Percentiles rank a stretch among this genome's conserved stretches.
Conservation (phyloP, 306 rosid genomes). For the Vicia sativa region DNA sequence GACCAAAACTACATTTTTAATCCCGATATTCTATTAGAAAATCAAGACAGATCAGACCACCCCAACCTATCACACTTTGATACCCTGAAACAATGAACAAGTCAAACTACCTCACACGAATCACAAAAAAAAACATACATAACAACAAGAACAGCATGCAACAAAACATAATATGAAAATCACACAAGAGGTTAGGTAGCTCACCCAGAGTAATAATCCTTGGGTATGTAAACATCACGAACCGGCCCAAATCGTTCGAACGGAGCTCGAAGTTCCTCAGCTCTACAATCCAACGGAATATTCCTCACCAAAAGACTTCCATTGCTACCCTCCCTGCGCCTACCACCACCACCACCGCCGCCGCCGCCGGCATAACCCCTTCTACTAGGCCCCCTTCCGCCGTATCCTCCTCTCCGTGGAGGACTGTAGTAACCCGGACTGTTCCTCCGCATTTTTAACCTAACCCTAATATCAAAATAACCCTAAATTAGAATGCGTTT, state of each 20-base stretch:
- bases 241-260: conserved; percentile 95
- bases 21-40: neutral
- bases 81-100: conserved; percentile 34
- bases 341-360: conserved; percentile 48
- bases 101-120: conserved; percentile 29
- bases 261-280: conserved; percentile 83
- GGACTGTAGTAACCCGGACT: conserved; percentile 97
- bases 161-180: neutral
- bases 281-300: conserved; percentile 72
- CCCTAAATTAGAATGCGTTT: neutral
- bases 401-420: conserved; percentile 85
- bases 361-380: conserved; percentile 58
- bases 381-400: conserved; percentile 62
- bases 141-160: neutral
- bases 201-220: conserved; percentile 95
- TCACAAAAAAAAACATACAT: conserved; percentile 21
- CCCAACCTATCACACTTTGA: conserved; percentile 42
- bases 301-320: conserved; percentile 98
- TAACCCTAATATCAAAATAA: neutral
- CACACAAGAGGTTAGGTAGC: no score
- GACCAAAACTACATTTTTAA: neutral
- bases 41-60: conserved; percentile 26
- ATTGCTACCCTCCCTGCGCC: conserved; percentile 68
- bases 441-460: conserved; percentile 72
- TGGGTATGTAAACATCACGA: conserved; percentile 93